Conservation (phyloP, 441 rosid species). For the Bocquillonia castaneifolia region DNA sequence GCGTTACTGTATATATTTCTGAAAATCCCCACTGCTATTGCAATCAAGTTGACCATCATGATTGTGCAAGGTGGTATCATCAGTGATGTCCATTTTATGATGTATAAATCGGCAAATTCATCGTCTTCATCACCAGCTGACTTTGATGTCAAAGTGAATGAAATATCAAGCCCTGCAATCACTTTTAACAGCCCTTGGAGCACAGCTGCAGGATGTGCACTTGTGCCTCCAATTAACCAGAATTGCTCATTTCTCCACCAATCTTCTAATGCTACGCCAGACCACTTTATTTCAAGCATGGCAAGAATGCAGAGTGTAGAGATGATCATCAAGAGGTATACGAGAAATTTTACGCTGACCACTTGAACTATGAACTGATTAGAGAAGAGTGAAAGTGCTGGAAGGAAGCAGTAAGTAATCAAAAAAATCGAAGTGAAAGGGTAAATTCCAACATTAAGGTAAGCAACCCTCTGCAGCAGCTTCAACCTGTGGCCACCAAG, state of each 20-base stretch:
- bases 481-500: constrained; percentile 56
- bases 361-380: constrained; percentile 67
- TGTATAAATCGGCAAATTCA: constrained; percentile 52
- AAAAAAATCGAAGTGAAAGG: constrained; percentile 76
- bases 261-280: constrained; percentile 61
- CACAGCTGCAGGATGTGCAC: constrained; percentile 70
- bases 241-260: constrained; percentile 79
- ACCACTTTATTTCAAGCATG: constrained; percentile 67
- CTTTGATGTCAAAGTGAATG: constrained; percentile 63
- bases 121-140: constrained; percentile 60
- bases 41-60: constrained; percentile 51
- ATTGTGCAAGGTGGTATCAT: constrained; percentile 64
- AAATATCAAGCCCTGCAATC: constrained; percentile 61
- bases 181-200: constrained; percentile 60
- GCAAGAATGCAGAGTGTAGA: constrained; percentile 53
- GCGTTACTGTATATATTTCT: constrained; percentile 53
- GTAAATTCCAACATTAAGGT: constrained; percentile 65
- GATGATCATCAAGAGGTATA: constrained; percentile 51
- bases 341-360: constrained; percentile 43
- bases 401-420: constrained; percentile 61
- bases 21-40: constrained; percentile 48
- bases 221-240: constrained; percentile 71
- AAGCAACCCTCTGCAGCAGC: constrained; percentile 60
- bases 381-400: constrained; percentile 59
- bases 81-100: constrained; percentile 54